A percentile compares a stretch with the other conserved stretches of the same genome.
phyloP scores from a whole-genome alignment of 768 basidiomycete species.

The Pleurotus tuoliensis region DNA sequence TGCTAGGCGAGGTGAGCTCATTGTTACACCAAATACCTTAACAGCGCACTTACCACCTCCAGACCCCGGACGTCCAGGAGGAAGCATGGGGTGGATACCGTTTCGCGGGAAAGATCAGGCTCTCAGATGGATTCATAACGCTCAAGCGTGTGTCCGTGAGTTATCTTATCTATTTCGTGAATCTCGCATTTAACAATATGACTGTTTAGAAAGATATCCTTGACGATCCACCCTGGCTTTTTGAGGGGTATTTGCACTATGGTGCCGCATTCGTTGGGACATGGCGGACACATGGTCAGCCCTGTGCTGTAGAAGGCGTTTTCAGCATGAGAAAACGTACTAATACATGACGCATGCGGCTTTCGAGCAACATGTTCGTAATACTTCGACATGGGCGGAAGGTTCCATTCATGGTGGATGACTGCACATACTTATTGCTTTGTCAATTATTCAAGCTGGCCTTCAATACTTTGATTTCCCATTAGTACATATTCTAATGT shows the following conservation, averaged over 20 bases:
- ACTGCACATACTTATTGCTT: no score
- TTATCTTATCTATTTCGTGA: conserved; percentile 11
- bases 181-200: conserved; percentile 2
- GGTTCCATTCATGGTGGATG: neutral
- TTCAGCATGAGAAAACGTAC: conserved; percentile 50
- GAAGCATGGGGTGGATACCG: conserved; percentile 65
- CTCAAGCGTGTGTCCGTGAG: conserved; percentile 61
- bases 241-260: conserved; percentile 51
- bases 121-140: conserved; percentile 51
- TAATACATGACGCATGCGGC: neutral
- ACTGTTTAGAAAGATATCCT: conserved; percentile 24
- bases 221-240: conserved; percentile 45
- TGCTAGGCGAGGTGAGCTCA: conserved; percentile 39
- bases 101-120: conserved; percentile 54
- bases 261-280: conserved; percentile 49
- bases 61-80: conserved; percentile 55
- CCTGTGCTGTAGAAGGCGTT: conserved; percentile 41
- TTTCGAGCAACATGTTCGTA: no score
- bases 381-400: neutral
- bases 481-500: no score
- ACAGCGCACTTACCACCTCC: neutral
- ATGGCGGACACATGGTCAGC: conserved; percentile 40
- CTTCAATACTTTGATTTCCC: no score
- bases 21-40: neutral
- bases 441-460: no score